Evolutionary conservation across 2,329 filamentous ascomycete genomes (phyloP).

Genomic region (Fusarium nisikadoi): DNA sequence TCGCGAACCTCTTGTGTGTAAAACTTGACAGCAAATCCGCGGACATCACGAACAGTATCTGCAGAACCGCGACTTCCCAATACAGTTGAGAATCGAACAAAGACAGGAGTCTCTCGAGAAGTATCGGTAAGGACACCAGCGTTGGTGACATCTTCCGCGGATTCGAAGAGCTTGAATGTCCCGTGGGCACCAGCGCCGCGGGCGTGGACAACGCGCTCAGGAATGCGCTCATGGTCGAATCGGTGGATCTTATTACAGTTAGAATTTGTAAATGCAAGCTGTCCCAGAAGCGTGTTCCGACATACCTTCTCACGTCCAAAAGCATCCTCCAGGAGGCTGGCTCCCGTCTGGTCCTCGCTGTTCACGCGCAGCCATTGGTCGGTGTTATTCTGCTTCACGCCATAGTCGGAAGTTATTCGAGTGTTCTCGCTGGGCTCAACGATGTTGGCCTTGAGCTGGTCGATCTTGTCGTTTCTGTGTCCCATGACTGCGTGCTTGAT

Average conservation of each 20-base stretch:
- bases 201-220: constrained; percentile 76
- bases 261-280: background rate
- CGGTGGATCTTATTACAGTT: constrained; percentile 67
- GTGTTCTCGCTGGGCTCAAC: constrained; percentile 67
- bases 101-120: constrained; percentile 60
- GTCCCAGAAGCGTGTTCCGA: background rate
- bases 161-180: constrained; percentile 73
- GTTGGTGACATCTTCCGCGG: constrained; percentile 73
- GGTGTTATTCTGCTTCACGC: constrained; percentile 76
- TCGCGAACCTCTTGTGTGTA: constrained; percentile 75
- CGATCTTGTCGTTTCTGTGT: constrained; percentile 63
- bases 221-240: constrained; percentile 74
- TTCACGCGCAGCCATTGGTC: constrained; percentile 81
- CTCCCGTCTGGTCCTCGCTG: constrained; percentile 71
- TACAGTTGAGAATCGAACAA: constrained; percentile 78
- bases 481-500: constrained; percentile 56
- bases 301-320: constrained; percentile 78
- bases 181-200: constrained; percentile 77
- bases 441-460: constrained; percentile 68
- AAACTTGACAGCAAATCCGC: constrained; percentile 75
- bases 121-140: constrained; percentile 68
- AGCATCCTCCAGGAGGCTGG: constrained; percentile 76
- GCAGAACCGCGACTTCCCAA: constrained; percentile 79
- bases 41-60: constrained; percentile 85
- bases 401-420: constrained; percentile 80